Evolutionary conservation across 176 grass and related monocot genomes (phyloP).

Genomic region (Lolium rigidum): DNA sequence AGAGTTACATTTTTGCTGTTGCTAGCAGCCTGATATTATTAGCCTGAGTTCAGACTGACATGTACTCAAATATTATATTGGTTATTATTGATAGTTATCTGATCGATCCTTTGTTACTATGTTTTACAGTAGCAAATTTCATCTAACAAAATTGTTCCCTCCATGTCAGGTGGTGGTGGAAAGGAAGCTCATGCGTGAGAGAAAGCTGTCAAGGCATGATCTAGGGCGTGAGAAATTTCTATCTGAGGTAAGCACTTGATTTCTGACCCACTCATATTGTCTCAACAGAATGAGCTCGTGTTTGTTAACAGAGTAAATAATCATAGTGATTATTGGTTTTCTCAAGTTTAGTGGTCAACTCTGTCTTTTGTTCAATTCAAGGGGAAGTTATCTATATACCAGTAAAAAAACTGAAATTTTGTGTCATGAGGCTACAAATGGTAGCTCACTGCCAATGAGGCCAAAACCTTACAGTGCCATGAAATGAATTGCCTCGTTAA

Average conservation of each 20-base stretch:
- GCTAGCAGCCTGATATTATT: conserved; percentile 3
- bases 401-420: background rate
- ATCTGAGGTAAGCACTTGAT: conserved; percentile 61
- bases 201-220: conserved; percentile 87
- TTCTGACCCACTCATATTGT: background rate
- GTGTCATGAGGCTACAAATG: conserved; percentile 2
- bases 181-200: conserved; percentile 95
- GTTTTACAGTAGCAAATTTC: conserved; percentile 5
- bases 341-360: background rate
- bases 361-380: background rate
- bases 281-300: background rate
- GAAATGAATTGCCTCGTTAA: conserved; percentile 2
- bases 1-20: background rate
- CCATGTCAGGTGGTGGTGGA: conserved; percentile 84
- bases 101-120: background rate
- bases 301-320: background rate
- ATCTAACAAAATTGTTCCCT: conserved; percentile 31
- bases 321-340: background rate
- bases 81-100: conserved; percentile 6
- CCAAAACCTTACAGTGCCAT: background rate
- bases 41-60: conserved; percentile 16
- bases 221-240: conserved; percentile 78
- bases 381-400: background rate
- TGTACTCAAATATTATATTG: conserved; percentile 7
- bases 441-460: background rate